Evolutionary conservation across 2,329 filamentous ascomycete genomes (phyloP).

Genomic region (Thielaviopsis euricoi): DNA sequence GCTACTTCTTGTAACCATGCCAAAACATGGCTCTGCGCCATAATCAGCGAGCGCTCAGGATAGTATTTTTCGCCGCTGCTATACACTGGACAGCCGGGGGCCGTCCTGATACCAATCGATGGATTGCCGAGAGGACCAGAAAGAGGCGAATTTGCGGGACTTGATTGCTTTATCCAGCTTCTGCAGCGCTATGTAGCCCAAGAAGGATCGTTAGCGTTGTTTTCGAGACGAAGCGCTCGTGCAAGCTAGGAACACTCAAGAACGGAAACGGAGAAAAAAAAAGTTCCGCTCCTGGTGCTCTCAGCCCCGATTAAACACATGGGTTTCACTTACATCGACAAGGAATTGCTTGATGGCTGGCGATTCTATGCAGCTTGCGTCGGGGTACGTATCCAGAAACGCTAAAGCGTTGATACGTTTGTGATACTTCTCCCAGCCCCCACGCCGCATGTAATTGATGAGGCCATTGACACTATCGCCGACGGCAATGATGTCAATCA

Average conservation of each 20-base stretch:
- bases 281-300: too few relatives aligned
- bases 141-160: slow-evolving; percentile 35
- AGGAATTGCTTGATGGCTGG: slow-evolving; percentile 32
- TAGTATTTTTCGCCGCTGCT: slow-evolving; percentile 45
- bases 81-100: slow-evolving; percentile 48
- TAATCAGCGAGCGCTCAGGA: slow-evolving; percentile 45
- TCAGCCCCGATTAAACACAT: too few relatives aligned
- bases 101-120: slow-evolving; percentile 21
- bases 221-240: background rate
- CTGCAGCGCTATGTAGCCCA: slow-evolving; percentile 32
- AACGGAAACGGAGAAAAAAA: too few relatives aligned
- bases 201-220: background rate
- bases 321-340: slow-evolving; percentile 25
- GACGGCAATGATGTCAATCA: slow-evolving; percentile 55
- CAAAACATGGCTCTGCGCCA: slow-evolving; percentile 35
- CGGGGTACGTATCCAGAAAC: slow-evolving; percentile 31
- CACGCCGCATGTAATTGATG: slow-evolving; percentile 40
- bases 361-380: slow-evolving; percentile 24
- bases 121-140: slow-evolving; percentile 34
- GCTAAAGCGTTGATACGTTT: slow-evolving; percentile 30
- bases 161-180: slow-evolving; percentile 39
- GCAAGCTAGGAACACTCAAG: background rate
- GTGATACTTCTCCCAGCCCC: slow-evolving; percentile 31
- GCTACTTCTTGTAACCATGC: slow-evolving; percentile 45
- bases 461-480: slow-evolving; percentile 44